Base-by-base conservation (phyloP, 768 basidiomycete species). In the Termitomyces sp. region DNA sequence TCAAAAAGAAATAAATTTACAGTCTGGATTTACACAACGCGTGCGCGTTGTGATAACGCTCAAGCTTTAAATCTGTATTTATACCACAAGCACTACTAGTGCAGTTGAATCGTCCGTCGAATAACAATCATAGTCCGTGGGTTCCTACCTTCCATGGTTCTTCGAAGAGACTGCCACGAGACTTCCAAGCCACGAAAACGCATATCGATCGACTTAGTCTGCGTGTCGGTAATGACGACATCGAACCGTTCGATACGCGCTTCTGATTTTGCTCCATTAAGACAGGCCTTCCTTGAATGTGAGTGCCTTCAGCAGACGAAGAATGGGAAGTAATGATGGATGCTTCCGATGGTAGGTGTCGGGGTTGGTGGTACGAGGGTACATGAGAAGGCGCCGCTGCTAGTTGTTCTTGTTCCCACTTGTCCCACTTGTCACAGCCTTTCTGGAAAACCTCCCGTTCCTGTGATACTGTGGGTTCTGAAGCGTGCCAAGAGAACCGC, bases 151-250 rank as follows among this genome's bases (percentile, higher is more conserved):
- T 49, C 24, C 19, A 53, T 38, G 37, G 37, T 21, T 51, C 17
- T 46, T 22, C 47, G 17, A n/a, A 44, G 40, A 17, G 15, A 43
- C 15, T 10, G 43, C 57, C 58, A 4, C 10, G 69, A 45, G 73
- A 64, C 68, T 85, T 85, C 81, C 83, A 82, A 48, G 80, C 82
- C 12, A 80, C 78, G 62, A 80, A 81, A 8, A 80, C 75, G 38
- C 77, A 75, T 55, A 82, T 67, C 15, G 76, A 74, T 46, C 83
- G 74, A 66, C 83, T 81, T n/a, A 81, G 67, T 53, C 74, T 75
- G 30, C 70, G 65, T 1, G 70, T 66, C 7, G 73, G 71, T 2
- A 66, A 59, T 15, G 64, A 50, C 14, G 60, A 56, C 6, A 63
- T 54, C 6, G 65, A 54, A 32, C 57, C 48, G 45, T 53, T 32